Evolutionary conservation across 2,329 filamentous ascomycete species (phyloP).

Genomic region (Ophiostoma tasmaniense): DNA sequence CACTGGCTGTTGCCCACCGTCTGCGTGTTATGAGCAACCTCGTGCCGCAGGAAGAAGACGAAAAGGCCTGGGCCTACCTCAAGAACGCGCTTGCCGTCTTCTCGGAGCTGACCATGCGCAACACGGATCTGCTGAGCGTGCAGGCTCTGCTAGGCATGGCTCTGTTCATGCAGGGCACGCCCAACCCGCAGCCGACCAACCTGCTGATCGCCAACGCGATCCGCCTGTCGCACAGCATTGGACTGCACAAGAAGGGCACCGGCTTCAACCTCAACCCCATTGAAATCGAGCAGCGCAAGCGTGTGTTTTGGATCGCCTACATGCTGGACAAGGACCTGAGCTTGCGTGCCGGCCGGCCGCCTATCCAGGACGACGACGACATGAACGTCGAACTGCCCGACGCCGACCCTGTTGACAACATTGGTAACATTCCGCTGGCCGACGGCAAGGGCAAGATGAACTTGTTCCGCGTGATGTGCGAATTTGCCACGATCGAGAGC

Average conservation of each 20-base stretch:
- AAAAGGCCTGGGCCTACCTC: constrained; percentile 88
- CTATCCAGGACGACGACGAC: constrained; percentile 55
- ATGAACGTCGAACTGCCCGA: constrained; percentile 97
- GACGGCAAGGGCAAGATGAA: constrained; percentile 92
- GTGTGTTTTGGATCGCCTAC: constrained; percentile 59
- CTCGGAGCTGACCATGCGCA: constrained; percentile 87
- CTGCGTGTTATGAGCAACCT: constrained; percentile 93
- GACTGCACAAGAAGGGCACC: constrained; percentile 84
- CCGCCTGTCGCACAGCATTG: constrained; percentile 84
- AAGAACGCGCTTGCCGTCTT: constrained; percentile 96
- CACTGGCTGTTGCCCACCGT: constrained; percentile 84
- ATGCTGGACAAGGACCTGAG: constrained; percentile 57
- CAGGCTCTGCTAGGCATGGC: constrained; percentile 91
- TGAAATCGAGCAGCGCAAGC: constrained; percentile 79
- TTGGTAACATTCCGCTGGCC: constrained; percentile 84
- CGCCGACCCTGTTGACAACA: constrained; percentile 81
- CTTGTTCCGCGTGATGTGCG: constrained; percentile 85
- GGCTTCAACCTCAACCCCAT: constrained; percentile 89
- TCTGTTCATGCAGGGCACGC: constrained; percentile 89
- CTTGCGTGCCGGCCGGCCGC: constrained; percentile 50
- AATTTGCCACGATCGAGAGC: constrained; percentile 84
- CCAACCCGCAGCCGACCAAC: constrained; percentile 91
- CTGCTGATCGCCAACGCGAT: constrained; percentile 87
- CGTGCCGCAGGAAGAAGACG: constrained; percentile 81
- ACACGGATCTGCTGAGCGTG: constrained; percentile 88